Percentiles rank a stretch among this genome's conserved stretches.
These are phyloP conservation scores for Parietaria judaica DNA, from an alignment of 306 rosid genomes.

Conservation along the genomic window DNA sequence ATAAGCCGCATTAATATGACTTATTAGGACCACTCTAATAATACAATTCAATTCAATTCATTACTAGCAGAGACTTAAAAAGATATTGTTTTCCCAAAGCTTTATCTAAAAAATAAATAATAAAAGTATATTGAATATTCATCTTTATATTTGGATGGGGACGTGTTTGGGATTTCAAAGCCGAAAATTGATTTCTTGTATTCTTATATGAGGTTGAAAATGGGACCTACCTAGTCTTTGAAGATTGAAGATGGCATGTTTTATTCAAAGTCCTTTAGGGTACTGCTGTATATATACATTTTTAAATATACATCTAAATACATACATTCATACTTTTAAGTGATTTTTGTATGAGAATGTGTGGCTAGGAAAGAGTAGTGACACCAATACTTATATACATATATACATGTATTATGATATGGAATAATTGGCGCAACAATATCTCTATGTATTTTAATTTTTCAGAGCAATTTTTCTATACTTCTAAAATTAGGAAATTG, in stretches of 20 bases:
- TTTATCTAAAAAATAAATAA: neutral
- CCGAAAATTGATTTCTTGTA: slow-evolving; percentile 38
- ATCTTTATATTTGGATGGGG: slow-evolving; percentile 25
- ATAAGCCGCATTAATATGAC: neutral
- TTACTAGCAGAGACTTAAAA: neutral
- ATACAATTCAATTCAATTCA: slow-evolving; percentile 5
- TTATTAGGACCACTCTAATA: slow-evolving; percentile 19
- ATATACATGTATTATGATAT: no score
- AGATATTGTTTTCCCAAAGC: neutral
- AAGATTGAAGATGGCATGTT: slow-evolving; percentile 36
- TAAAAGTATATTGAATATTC: neutral
- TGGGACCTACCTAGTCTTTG: slow-evolving; percentile 28
- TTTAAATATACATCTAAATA: neutral
- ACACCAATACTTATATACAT: neutral
- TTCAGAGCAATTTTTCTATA: no score
- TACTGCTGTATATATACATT: neutral
- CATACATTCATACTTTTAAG: neutral
- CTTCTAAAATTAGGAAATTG: no score
- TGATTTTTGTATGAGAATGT: slow-evolving; percentile 11
- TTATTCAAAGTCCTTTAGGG: slow-evolving; percentile 24
- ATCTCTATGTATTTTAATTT: no score
- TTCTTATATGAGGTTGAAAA: slow-evolving; percentile 22
- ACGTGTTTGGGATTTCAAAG: slow-evolving; percentile 37
- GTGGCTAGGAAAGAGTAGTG: slow-evolving; percentile 38
- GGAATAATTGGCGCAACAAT: no score